These are phyloP conservation scores for Chalciporus piperatus DNA, from an alignment of 768 basidiomycete species.

Conservation along the genomic window DNA sequence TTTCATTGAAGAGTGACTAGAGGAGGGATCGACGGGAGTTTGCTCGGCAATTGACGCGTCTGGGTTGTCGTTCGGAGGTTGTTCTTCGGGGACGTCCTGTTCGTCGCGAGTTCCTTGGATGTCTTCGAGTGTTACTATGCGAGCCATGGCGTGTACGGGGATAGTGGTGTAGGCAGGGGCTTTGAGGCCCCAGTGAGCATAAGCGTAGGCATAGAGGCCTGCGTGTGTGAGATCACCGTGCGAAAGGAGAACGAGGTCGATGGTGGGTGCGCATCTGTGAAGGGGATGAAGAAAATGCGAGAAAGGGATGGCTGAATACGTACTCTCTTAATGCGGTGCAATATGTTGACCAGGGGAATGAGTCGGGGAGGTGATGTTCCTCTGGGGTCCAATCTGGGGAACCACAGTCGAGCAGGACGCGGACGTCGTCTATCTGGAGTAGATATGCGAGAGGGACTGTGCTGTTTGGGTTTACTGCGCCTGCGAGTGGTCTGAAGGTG, in stretches of 20 bases:
- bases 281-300: conserved; percentile 4
- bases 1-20: conserved; percentile 33
- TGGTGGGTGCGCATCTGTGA: conserved; percentile 66
- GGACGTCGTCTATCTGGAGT: conserved; percentile 91
- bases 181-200: conserved; percentile 80
- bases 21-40: conserved; percentile 19
- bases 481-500: conserved; percentile 89
- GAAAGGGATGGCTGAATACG: conserved; percentile 25
- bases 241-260: conserved; percentile 91
- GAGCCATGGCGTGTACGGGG: conserved; percentile 93
- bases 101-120: conserved; percentile 78
- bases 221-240: conserved; percentile 89
- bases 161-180: conserved; percentile 93
- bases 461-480: conserved; percentile 66
- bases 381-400: conserved; percentile 85
- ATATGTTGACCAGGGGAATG: conserved; percentile 60
- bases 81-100: conserved; percentile 49
- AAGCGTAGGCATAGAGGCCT: conserved; percentile 91
- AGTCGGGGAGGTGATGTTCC: conserved; percentile 22
- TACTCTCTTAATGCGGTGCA: conserved; percentile 67
- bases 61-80: conserved; percentile 22
- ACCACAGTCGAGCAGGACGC: conserved; percentile 93
- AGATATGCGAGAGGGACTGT: conserved; percentile 76
- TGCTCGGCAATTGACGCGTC: conserved; percentile 26
- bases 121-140: conserved; percentile 88